Evolutionary conservation across 1,284 basidiomycete genomes (phyloP).

Genomic region (Leccinum fuscescens): DNA sequence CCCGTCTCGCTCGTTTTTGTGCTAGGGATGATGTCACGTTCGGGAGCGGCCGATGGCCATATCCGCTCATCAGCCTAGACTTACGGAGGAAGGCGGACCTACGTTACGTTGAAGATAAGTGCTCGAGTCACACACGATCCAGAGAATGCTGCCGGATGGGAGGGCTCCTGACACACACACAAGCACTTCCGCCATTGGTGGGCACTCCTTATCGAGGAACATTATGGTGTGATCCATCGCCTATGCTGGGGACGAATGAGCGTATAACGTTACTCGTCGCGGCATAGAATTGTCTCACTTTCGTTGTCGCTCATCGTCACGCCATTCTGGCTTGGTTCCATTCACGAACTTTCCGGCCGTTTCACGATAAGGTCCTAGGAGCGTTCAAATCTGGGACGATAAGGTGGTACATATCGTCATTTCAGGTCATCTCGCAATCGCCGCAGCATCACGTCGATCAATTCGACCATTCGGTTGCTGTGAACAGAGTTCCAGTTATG

Average conservation of each 20-base stretch:
- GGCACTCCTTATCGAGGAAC: slow-evolving; percentile 14
- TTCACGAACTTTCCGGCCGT: not conserved
- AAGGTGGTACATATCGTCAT: slow-evolving; percentile 11
- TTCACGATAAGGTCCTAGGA: slow-evolving; percentile 23
- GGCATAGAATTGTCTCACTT: slow-evolving; percentile 3
- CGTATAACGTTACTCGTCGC: slow-evolving; percentile 1
- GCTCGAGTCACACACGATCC: slow-evolving; percentile 7
- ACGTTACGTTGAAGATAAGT: slow-evolving; percentile 7
- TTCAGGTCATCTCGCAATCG: slow-evolving; percentile 5
- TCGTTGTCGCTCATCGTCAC: not conserved
- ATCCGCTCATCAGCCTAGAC: slow-evolving; percentile 15
- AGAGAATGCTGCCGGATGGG: slow-evolving; percentile 13
- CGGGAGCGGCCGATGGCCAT: slow-evolving; percentile 22
- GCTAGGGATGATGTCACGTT: not conserved
- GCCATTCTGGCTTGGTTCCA: not conserved
- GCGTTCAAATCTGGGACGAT: slow-evolving; percentile 24
- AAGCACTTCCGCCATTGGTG: slow-evolving; percentile 31
- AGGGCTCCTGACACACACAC: slow-evolving; percentile 5
- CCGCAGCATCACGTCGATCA: slow-evolving; percentile 20
- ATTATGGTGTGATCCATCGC: slow-evolving; percentile 2
- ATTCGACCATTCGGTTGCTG: not conserved
- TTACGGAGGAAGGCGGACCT: not conserved
- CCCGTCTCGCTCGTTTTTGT: not conserved
- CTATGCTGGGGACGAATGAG: slow-evolving; percentile 1
- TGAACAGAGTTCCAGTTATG: slow-evolving; percentile 2